Evolutionary conservation across 352 stramenopile genomes (phyloP).

Genomic region (Globisporangium irregulare): DNA sequence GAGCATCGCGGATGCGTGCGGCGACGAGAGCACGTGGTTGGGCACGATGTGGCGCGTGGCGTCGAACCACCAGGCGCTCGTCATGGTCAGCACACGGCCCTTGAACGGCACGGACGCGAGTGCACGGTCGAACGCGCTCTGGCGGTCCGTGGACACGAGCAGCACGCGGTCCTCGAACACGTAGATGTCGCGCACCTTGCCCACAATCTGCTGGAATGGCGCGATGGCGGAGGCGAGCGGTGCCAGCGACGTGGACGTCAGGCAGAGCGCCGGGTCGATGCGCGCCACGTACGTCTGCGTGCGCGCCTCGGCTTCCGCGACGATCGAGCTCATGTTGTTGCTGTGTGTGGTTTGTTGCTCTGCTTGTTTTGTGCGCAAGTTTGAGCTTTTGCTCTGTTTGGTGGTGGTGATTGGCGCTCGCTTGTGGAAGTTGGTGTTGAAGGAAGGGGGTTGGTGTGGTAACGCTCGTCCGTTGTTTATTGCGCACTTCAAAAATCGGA

Average conservation of each 20-base stretch:
- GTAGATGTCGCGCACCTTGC: conserved; percentile 94
- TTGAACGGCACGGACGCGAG: conserved; percentile 97
- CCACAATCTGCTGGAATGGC: conserved; percentile 57
- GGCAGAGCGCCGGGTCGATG: conserved; percentile 40
- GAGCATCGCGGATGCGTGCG: conserved; percentile 95
- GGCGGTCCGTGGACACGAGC: conserved; percentile 97
- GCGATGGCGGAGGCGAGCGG: conserved; percentile 32
- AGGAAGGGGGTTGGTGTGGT: not conserved
- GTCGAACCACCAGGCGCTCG: conserved; percentile 95
- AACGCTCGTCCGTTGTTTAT: not conserved
- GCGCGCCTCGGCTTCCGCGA: conserved; percentile 55
- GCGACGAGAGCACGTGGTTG: conserved; percentile 95
- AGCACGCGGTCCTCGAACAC: conserved; percentile 86
- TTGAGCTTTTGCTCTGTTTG: not conserved
- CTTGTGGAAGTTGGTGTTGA: conserved; percentile 1
- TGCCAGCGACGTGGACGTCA: conserved; percentile 62
- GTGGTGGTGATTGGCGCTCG: not conserved
- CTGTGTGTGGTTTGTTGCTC: not conserved
- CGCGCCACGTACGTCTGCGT: conserved; percentile 66
- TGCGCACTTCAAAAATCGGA: not conserved
- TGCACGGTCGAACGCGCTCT: conserved; percentile 98
- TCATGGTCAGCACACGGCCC: conserved; percentile 96
- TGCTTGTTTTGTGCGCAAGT: not conserved
- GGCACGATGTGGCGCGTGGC: conserved; percentile 94
- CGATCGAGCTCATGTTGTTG: conserved; percentile 37